These are phyloP conservation scores for Saccharum spontaneum DNA, from an alignment of 176 grass and related monocot species.

Conservation along the genomic window DNA sequence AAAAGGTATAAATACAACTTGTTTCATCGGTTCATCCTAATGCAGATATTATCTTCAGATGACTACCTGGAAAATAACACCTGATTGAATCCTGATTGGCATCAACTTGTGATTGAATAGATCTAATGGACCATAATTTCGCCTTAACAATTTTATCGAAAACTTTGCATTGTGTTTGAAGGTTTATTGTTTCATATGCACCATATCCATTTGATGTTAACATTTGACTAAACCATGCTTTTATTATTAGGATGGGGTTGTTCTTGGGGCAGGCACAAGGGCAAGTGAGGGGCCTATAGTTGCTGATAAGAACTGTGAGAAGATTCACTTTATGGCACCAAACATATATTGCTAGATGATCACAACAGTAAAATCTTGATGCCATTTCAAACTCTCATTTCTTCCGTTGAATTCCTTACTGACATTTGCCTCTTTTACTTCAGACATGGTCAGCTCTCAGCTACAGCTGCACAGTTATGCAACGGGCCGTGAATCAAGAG, in stretches of 20 bases:
- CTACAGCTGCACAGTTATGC: constrained; percentile 30
- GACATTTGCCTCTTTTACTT: too few relatives aligned
- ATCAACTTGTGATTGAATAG: too few relatives aligned
- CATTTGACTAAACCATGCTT: not conserved
- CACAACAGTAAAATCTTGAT: not conserved
- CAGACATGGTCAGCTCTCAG: too few relatives aligned
- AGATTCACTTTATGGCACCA: constrained; percentile 88
- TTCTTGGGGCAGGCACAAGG: constrained; percentile 86
- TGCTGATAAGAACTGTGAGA: constrained; percentile 95
- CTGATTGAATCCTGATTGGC: too few relatives aligned
- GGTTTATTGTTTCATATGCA: too few relatives aligned
- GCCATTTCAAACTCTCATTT: not conserved
- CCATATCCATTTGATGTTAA: not conserved
- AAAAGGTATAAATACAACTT: not conserved
- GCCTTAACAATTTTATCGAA: too few relatives aligned
- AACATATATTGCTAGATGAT: constrained; percentile 74
- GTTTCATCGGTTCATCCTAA: not conserved
- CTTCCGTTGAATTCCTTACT: too few relatives aligned
- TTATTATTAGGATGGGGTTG: not conserved
- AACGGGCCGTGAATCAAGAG: constrained; percentile 82
- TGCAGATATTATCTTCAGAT: too few relatives aligned
- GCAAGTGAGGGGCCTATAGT: constrained; percentile 89
- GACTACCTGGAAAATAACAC: too few relatives aligned
- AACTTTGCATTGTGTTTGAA: not conserved
- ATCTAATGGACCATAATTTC: too few relatives aligned